These are phyloP conservation scores for Alternaria hordeiaustralica DNA, from an alignment of 2,329 filamentous ascomycete genomes.

Conservation along the genomic window DNA sequence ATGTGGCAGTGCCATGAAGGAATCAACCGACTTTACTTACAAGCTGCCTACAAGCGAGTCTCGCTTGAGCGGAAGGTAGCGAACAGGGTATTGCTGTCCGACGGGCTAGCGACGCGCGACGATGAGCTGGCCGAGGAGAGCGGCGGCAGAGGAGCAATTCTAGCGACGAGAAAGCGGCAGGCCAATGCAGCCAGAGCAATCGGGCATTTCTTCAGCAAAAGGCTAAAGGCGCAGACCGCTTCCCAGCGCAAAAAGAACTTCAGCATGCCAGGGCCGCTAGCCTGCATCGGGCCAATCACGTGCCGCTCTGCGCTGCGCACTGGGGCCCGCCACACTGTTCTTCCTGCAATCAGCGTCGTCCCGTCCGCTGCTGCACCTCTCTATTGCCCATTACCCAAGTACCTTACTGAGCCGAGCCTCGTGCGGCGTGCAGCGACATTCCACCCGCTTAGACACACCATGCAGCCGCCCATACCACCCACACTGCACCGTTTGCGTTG, in stretches of 20 bases:
- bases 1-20: constrained; percentile 28
- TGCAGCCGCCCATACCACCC: constrained; percentile 13
- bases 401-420: constrained; percentile 12
- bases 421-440: constrained; percentile 18
- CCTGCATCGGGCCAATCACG: constrained; percentile 6
- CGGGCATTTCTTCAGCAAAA: neutral
- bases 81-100: constrained; percentile 4
- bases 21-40: constrained; percentile 13
- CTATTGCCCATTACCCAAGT: constrained; percentile 16
- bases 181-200: neutral
- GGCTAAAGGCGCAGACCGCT: constrained; percentile 4
- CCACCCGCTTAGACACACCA: constrained; percentile 16
- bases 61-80: constrained; percentile 25
- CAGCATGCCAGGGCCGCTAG: neutral
- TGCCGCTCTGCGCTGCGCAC: neutral
- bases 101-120: neutral
- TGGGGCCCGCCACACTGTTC: constrained; percentile 8
- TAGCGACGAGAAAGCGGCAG: neutral
- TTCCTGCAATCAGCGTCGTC: constrained; percentile 27
- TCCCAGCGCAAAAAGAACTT: constrained; percentile 1
- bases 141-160: neutral
- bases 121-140: neutral
- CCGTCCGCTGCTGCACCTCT: constrained; percentile 6
- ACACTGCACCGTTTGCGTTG: constrained; percentile 15
- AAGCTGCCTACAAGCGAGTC: constrained; percentile 16